Conservation (phyloP, 331 rosid species). For the Malus hybrid region DNA sequence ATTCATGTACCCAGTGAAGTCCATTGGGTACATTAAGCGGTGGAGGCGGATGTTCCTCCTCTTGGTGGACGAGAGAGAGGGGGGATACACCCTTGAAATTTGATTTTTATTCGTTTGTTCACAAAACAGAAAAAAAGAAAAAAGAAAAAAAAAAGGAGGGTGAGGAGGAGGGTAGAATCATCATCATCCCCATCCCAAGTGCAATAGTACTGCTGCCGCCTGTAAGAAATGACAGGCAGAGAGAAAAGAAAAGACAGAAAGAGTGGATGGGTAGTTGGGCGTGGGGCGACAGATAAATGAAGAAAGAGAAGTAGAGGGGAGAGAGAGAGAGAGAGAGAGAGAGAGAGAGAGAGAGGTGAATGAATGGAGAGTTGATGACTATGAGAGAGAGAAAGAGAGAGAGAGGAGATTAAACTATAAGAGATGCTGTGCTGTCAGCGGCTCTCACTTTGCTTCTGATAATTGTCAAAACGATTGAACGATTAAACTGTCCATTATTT, state of each 20-base stretch:
- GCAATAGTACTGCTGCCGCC: constrained; percentile 9
- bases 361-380: constrained; percentile 34
- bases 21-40: background rate
- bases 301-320: constrained; percentile 1
- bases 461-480: constrained; percentile 13
- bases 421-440: constrained; percentile 39
- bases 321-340: background rate
- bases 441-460: constrained; percentile 38
- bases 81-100: constrained; percentile 12
- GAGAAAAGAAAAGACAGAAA: background rate
- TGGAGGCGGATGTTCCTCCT: background rate
- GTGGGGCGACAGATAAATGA: constrained; percentile 25
- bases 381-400: constrained; percentile 2
- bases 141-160: background rate
- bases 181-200: constrained; percentile 12
- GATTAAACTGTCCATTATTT: background rate
- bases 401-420: background rate
- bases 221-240: constrained; percentile 2
- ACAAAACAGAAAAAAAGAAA: background rate
- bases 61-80: background rate
- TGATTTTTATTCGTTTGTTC: constrained; percentile 16
- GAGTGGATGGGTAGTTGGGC: constrained; percentile 13
- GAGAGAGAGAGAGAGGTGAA: constrained; percentile 6
- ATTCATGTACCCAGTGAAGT: background rate
- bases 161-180: constrained; percentile 11